Conservation (phyloP, 306 rosid genomes). For the Cucumis melo region DNA sequence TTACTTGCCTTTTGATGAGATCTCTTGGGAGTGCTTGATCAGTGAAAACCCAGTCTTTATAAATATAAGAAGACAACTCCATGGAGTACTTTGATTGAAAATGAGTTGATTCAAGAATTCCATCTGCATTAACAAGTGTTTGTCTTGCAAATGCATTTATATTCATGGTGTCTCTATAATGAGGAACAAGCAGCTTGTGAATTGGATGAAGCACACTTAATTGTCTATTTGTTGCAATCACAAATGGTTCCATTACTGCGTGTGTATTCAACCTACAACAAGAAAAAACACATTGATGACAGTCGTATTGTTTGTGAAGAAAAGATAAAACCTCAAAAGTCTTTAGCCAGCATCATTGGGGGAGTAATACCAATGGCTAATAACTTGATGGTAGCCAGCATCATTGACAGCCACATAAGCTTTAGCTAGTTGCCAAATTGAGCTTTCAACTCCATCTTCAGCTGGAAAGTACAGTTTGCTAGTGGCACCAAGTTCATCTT, state of each 20-base stretch:
- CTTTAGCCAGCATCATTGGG: too few relatives aligned
- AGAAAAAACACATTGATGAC: too few relatives aligned
- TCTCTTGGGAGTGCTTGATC: slow-evolving; percentile 70
- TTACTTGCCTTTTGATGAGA: slow-evolving; percentile 44
- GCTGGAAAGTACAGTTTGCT: slow-evolving; percentile 41
- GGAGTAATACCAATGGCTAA: not conserved
- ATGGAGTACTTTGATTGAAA: slow-evolving; percentile 43
- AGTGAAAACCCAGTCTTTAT: slow-evolving; percentile 65
- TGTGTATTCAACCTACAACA: slow-evolving; percentile 14
- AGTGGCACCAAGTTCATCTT: slow-evolving; percentile 23
- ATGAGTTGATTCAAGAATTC: slow-evolving; percentile 47
- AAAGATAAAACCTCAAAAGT: too few relatives aligned
- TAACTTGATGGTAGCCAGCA: slow-evolving; percentile 46
- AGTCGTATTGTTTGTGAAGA: too few relatives aligned
- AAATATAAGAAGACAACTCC: slow-evolving; percentile 56
- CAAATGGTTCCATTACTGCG: slow-evolving; percentile 65
- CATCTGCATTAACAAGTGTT: slow-evolving; percentile 44
- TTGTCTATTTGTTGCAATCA: slow-evolving; percentile 36
- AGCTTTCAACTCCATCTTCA: slow-evolving; percentile 29
- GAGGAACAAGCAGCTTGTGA: slow-evolving; percentile 63
- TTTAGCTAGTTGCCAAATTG: slow-evolving; percentile 32
- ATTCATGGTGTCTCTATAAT: slow-evolving; percentile 77
- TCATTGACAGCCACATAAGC: not conserved
- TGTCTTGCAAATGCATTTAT: slow-evolving; percentile 57
- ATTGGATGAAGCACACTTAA: slow-evolving; percentile 39